Base-by-base conservation (phyloP, 2,329 filamentous ascomycete genomes). In the Pyrenochaeta sp. region DNA sequence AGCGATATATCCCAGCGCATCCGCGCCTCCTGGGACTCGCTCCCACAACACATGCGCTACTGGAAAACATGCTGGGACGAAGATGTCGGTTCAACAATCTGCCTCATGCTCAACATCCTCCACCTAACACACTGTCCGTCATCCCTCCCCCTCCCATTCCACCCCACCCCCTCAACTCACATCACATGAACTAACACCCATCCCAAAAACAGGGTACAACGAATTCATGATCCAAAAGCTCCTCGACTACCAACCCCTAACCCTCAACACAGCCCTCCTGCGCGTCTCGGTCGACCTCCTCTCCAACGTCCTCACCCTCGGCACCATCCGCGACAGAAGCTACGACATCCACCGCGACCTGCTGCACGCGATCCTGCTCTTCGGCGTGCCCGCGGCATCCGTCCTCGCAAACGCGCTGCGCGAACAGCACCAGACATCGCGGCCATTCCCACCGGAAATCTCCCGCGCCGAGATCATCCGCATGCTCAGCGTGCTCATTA, bases 401-500 rank as follows among this genome's bases (percentile, higher is more conserved):
- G 63, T 69, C 3, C 51, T 69, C 1, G 65, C 63, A 3, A 62
- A 53, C 7, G 65, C 63, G 0, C 47, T 70, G 1, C 55, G 62
- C 19, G 59, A 65, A 38, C 65, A 67, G 36, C 53, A 60, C 2
- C 43, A 31, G 35, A 69, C 47, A 9, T 52, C 20, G 27, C 51
- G 59, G 13, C 54, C 62, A 5, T 67, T 74, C 19, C 67, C 68
- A 0, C 54, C 58, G 6, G 57, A 52, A 1, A 64, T 71, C 2
- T 70, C 69, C 0, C 56, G 70, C 13, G 51, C 64, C 1, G 66
- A 68, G 8, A 65, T 72, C 3, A 69, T 75, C 24, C 71, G 73
- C 5, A 69, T 67, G 52, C 44, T 75, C 0, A 68, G 64, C 21
- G 72, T 75, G 0, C 64, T 76, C 11, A 72, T 73, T 11, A 63